These are phyloP conservation scores for Corchorus capsularis DNA, from an alignment of 345 rosid genomes.

Conservation along the genomic window DNA sequence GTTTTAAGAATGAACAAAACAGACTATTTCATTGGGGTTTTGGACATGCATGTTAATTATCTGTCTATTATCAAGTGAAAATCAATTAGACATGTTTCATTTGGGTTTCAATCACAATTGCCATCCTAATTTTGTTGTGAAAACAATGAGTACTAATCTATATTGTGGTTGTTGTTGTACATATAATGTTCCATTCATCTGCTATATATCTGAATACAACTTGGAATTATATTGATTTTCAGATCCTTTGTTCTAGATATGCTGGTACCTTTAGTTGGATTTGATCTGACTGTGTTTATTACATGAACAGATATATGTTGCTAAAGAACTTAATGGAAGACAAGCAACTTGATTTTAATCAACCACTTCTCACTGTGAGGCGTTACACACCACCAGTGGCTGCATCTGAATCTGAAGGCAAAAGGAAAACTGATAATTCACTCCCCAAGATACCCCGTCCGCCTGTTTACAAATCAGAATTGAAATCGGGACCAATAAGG, in stretches of 20 bases:
- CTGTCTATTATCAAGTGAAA: not conserved
- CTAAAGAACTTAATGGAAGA: slow-evolving; percentile 68
- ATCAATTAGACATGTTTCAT: not conserved
- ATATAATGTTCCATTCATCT: not conserved
- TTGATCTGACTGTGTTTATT: slow-evolving; percentile 17
- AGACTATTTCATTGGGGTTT: too few relatives aligned
- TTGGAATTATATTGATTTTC: not conserved
- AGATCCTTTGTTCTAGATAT: not conserved
- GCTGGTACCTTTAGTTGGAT: slow-evolving; percentile 1
- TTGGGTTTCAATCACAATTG: not conserved
- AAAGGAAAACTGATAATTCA: slow-evolving; percentile 44
- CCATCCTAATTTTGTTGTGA: not conserved
- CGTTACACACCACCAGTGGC: slow-evolving; percentile 42
- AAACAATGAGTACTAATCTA: not conserved
- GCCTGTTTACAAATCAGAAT: slow-evolving; percentile 70
- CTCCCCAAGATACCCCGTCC: slow-evolving; percentile 47
- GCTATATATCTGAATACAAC: not conserved
- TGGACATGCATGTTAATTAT: too few relatives aligned
- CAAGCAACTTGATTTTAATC: slow-evolving; percentile 75
- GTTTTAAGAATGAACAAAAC: too few relatives aligned
- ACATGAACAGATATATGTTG: slow-evolving; percentile 38
- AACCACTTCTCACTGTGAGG: slow-evolving; percentile 78
- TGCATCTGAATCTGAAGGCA: slow-evolving; percentile 42
- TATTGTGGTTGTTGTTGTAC: not conserved
- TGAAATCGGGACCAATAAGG: slow-evolving; percentile 86